Conservation (phyloP, 2,329 filamentous ascomycete species). For the Zopfia rhizophila region DNA sequence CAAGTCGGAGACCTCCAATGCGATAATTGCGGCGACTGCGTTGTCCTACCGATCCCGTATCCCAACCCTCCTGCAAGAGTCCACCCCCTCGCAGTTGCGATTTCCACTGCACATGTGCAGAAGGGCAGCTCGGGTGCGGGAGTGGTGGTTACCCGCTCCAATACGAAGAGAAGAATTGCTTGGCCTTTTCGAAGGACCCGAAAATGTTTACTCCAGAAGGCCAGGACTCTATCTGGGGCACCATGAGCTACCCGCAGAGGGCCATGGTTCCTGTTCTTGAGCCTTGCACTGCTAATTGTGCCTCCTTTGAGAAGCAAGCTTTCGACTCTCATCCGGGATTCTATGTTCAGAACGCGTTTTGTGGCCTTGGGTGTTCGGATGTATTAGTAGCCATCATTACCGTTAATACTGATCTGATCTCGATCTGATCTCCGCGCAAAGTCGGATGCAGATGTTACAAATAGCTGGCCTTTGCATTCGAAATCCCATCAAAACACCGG, state of each 20-base stretch:
- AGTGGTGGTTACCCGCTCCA: conserved; percentile 7
- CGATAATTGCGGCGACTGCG: conserved; percentile 20
- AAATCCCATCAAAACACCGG: no score
- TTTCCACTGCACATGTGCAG: conserved; percentile 7
- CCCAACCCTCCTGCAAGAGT: conserved; percentile 16
- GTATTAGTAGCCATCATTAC: conserved; percentile 7
- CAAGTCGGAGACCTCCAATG: conserved; percentile 19
- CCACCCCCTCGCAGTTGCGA: conserved; percentile 8
- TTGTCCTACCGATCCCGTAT: conserved; percentile 16
- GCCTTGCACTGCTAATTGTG: conserved; percentile 5
- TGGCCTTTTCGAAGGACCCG: conserved; percentile 6
- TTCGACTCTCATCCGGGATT: conserved; percentile 9
- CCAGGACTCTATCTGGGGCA: conserved; percentile 12
- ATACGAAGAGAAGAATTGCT: conserved; percentile 12
- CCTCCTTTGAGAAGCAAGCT: conserved; percentile 2
- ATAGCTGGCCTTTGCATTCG: no score
- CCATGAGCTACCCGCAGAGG: conserved; percentile 7
- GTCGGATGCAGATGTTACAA: no score
- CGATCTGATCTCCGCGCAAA: no score
- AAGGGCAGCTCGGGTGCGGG: conserved; percentile 8
- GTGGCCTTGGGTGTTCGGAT: conserved; percentile 9
- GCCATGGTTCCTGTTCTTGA: conserved; percentile 5
- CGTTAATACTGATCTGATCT: conserved; percentile 10
- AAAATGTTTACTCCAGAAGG: conserved; percentile 7
- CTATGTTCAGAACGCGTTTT: conserved; percentile 11